These are phyloP conservation scores for Lolium rigidum DNA, from an alignment of 176 grass and related monocot genomes.

Conservation along the genomic window DNA sequence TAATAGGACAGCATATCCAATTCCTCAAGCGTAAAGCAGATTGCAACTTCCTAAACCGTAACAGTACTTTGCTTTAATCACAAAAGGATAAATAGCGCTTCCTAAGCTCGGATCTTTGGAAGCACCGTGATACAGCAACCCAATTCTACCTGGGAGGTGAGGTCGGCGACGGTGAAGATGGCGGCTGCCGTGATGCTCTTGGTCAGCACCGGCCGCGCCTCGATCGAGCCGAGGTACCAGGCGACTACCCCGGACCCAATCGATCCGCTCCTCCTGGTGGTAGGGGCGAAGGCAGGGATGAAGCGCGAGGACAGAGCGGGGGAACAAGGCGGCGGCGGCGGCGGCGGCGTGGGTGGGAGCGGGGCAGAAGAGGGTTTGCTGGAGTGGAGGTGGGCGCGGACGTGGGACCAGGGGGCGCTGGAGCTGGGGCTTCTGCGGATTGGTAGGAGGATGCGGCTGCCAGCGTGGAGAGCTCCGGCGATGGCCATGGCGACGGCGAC, in stretches of 20 bases:
- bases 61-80: too few relatives aligned
- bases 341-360: conserved; percentile 34
- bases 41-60: too few relatives aligned
- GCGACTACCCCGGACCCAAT: conserved; percentile 46
- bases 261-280: conserved; percentile 3
- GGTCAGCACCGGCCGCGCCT: conserved; percentile 73
- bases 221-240: conserved; percentile 81
- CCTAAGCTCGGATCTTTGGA: not conserved
- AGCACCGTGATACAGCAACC: not conserved
- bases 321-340: conserved; percentile 31
- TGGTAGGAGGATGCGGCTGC: conserved; percentile 45
- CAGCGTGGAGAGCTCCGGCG: conserved; percentile 42
- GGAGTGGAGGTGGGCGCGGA: conserved; percentile 64
- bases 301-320: not conserved
- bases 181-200: conserved; percentile 87
- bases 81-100: too few relatives aligned
- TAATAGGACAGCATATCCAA: not conserved
- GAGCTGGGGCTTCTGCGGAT: conserved; percentile 34
- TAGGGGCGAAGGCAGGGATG: not conserved
- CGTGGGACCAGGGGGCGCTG: conserved; percentile 27
- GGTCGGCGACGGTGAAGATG: conserved; percentile 86
- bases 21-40: not conserved
- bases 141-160: conserved; percentile 73
- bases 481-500: conserved; percentile 42
- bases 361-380: conserved; percentile 35